Base-by-base conservation (phyloP, 2,329 filamentous ascomycete genomes). In the Chaetothyriales sp. region DNA sequence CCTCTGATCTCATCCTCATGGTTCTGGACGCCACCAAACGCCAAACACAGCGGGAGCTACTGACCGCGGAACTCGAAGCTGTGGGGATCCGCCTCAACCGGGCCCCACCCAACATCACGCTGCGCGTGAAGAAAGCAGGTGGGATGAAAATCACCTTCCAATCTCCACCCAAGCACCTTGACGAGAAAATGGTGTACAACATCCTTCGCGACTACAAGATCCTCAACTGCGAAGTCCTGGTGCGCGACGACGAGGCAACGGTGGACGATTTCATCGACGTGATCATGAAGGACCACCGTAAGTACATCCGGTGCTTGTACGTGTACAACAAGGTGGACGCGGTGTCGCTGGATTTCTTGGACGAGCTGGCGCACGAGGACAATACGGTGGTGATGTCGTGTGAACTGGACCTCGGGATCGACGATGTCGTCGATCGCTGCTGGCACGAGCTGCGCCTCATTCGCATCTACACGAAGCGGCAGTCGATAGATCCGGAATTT, bases 241-340 rank as follows among this genome's bases (percentile, higher is more conserved):
- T 98, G 15, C 85, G 92, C 62, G 92, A 98, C 66, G 92, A 98
- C 65, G 82, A 94, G 66, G 88, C 85, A 43, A 97, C 92, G 1
- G 89, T 98, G 37, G 92, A 98, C 71, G 90, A 98, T 70, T 86
- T 98, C 68, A 98, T 98, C 72, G 92, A 98, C 68, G 89, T 95
- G 56, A 95, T 98, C 70, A 97, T 97, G 90, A 94, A 92, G 70
- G 88, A 95, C 66, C 92, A 98, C 74, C 77, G 92, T 65, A 98
- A 94, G 69, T 98, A 98, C 75, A 95, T 98, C 74, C 79, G 80
- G 65, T 85, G 81, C 65, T 77, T 98, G 29, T 98, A 98, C 71
- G 90, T 97, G 29, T 98, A 98, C 81, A 98, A 98, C 83, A 98
- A 98, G 73, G 94, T 98, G 71, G 92, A 98, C 72, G 84, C 81